phyloP scores from a whole-genome alignment of 176 grass and related monocot species.

The Oryza longistaminata region DNA sequence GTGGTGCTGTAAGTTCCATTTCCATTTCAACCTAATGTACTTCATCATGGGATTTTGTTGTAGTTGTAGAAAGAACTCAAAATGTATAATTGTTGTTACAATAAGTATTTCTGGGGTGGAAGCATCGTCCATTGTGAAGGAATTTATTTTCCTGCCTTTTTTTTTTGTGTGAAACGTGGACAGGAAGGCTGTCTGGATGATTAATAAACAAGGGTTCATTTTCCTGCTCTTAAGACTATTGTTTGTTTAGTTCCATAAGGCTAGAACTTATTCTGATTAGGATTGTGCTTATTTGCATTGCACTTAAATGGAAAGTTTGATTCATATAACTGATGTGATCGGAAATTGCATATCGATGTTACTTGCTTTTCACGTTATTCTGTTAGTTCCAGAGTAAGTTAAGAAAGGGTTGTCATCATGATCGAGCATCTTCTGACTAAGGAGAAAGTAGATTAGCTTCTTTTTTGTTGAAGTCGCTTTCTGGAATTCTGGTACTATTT shows the following conservation, averaged over 20 bases:
- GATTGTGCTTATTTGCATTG: neutral
- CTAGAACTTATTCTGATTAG: neutral
- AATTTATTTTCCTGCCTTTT: neutral
- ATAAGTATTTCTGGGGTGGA: neutral
- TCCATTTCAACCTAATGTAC: neutral
- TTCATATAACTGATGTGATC: neutral
- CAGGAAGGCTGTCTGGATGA: neutral
- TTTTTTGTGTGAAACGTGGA: neutral
- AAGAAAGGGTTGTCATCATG: neutral
- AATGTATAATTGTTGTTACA: neutral
- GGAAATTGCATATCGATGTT: neutral
- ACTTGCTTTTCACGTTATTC: neutral
- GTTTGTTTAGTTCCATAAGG: neutral
- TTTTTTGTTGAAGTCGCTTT: neutral
- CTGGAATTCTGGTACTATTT: neutral
- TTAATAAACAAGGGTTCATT: neutral
- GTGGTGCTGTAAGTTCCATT: slow-evolving; percentile 60
- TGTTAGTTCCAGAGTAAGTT: slow-evolving; percentile 17
- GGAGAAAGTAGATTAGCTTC: neutral
- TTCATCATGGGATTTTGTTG: neutral
- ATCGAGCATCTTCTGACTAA: neutral
- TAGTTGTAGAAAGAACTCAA: neutral
- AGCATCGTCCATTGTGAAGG: neutral
- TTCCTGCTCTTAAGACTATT: neutral
- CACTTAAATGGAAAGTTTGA: neutral